Percentiles rank a stretch among this genome's conserved stretches.
phyloP scores from a whole-genome alignment of 331 rosid species.

The Quercus tomentella region DNA sequence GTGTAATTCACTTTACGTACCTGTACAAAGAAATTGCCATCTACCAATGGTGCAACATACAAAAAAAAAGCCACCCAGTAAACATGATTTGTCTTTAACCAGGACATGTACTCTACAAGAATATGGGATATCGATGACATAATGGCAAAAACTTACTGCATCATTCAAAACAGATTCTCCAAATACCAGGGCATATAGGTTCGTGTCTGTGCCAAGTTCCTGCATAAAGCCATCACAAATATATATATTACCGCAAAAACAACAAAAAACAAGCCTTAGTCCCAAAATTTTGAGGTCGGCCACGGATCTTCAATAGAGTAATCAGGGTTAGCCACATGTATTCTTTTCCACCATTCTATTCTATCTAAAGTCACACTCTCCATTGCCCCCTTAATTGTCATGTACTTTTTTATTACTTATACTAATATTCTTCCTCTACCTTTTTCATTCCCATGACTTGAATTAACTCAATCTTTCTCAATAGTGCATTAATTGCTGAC shows the following conservation, averaged over 20 bases:
- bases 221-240: constrained; percentile 19
- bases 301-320: no score
- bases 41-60: constrained; percentile 36
- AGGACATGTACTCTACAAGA: constrained; percentile 9
- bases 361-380: no score
- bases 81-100: constrained; percentile 22
- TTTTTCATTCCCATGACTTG: no score
- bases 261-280: not conserved
- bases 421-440: no score
- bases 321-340: no score
- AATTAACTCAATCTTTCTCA: no score
- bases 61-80: constrained; percentile 10
- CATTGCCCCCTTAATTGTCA: no score
- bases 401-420: no score
- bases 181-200: constrained; percentile 93
- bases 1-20: constrained; percentile 35
- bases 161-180: constrained; percentile 98
- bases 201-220: constrained; percentile 92
- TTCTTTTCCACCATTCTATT: no score
- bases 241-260: not conserved
- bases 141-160: constrained; percentile 56
- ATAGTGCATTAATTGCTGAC: no score
- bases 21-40: constrained; percentile 98
- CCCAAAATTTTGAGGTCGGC: no score
- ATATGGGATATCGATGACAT: not conserved